Evolutionary conservation across 2,329 filamentous ascomycete species (phyloP), one percentile per base, ranked within the genome.

Genomic region (Scortechinia acanthostroma): DNA sequence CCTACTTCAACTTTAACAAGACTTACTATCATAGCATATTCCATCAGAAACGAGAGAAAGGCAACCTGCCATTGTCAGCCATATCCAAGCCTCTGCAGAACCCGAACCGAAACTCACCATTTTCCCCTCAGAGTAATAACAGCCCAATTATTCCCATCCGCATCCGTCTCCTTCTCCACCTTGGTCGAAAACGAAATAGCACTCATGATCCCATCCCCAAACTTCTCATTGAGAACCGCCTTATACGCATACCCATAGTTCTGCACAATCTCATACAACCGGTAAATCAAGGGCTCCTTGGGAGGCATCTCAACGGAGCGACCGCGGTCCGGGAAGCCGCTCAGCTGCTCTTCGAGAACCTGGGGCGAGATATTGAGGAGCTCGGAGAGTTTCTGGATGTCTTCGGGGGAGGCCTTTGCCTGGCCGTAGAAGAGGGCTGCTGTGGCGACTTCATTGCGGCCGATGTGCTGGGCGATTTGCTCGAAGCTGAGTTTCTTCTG

Each of bases 201-300:
- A 59, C 89, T 95, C 91, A 97, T 96, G 58, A 97, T 97, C 1
- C 91, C 91, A 59, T 91, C 86, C 0, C 86, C 86, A 59, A 89
- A 90, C 73, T 96, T 96, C 76, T 97, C 91, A 54, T 97, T 96
- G 63, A 96, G 62, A 3, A 97, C 78, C 1, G 90, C 91, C 74
- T 96, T 96, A 68, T 94, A 96, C 1, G 91, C 88, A 62, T 95
- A 94, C 1, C 91, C 91, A 58, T 96, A 96, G 63, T 95, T 97
- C 69, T 96, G 91, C 50, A 97, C 84, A 59, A 96, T 86, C 73
- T 97, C 91, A 62, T 89, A 96, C 48, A 96, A 63, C 2, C 91
- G 74, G 64, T 97, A 97, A 58, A 96, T 91, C 53, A 94, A 66
- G 3, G 89, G 89, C 60, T 95, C 89, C 48, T 78, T 82, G 0